Evolutionary conservation across 345 rosid genomes (phyloP), one percentile per base, ranked within the genome.

Genomic region (Eutrema yunnanense): DNA sequence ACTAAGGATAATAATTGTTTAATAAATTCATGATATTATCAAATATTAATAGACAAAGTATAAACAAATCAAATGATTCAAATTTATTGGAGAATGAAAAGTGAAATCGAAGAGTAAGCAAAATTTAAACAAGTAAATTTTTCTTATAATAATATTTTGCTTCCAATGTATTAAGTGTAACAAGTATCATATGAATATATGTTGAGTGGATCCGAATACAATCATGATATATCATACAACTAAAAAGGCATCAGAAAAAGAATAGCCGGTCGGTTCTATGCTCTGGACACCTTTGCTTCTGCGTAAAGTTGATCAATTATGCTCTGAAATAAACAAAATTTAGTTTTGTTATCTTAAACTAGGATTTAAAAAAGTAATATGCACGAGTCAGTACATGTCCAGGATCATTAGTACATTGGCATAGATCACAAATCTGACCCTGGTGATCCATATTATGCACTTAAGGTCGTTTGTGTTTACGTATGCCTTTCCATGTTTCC

Each of bases 261-360:
- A 75, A 75, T 30, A 68, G 52, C 30, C 9, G 52, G 2, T 62
- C 22, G 52, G 59, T 62, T 82, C 77, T 76, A 89, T 48, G 73
- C 85, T 81, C 82, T 86, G 12, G 63, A 69, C 43, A 54, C 79
- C 85, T 93, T 89, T 50, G 88, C 90, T 83, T 86, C 92, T n/a
- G 29, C 57, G 78, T 93, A 90, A 66, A 93, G 82, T 73, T 86
- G 78, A 78, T 89, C 92, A 50, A 90, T 56, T 57, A 75, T 72
- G 65, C 58, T 86, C 97, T 93, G 81, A 65, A 62, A 64, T 48
- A 36, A 56, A 33, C 42, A 56, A 38, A 33, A 33, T 4, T 19
- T 52, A 7, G 22, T 40, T 51, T 2, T 62, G n/a, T 12, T 26
- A 10, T 41, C 26, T 22, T 22, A 22, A 22, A 22, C 26, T 22